Evolutionary conservation across 495 filamentous ascomycete genomes (phyloP).

Genomic region (Lasiosphaeriaceae sp.): DNA sequence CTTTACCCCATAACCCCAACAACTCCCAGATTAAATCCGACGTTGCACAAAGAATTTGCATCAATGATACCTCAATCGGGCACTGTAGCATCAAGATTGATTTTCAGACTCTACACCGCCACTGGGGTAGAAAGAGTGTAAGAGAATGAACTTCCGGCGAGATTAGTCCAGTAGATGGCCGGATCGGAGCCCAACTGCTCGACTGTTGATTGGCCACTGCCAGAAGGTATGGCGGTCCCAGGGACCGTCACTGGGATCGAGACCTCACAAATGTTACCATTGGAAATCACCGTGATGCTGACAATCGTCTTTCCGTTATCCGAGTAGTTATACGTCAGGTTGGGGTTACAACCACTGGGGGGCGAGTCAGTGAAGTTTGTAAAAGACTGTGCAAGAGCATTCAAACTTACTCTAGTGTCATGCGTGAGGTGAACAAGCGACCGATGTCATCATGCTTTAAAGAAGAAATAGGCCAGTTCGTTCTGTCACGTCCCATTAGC

Average conservation of each 20-base stretch:
- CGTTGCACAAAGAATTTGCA: no score
- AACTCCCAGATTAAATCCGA: no score
- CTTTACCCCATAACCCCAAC: no score
- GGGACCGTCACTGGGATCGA: conserved; percentile 58
- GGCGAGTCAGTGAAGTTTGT: not conserved
- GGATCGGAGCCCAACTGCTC: conserved; percentile 59
- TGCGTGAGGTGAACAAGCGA: conserved; percentile 45
- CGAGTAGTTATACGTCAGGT: conserved; percentile 42
- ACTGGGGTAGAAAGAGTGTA: conserved; percentile 21
- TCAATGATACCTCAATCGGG: no score
- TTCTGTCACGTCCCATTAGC: conserved; percentile 11
- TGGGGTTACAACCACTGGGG: conserved; percentile 43
- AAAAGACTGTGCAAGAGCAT: not conserved
- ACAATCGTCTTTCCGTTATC: conserved; percentile 41
- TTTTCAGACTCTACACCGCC: not conserved
- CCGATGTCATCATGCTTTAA: conserved; percentile 56
- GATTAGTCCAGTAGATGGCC: conserved; percentile 54
- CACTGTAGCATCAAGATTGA: no score
- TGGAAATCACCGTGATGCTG: conserved; percentile 48
- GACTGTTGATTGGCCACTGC: conserved; percentile 38
- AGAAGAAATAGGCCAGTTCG: conserved; percentile 55
- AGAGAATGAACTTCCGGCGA: conserved; percentile 50
- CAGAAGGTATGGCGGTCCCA: conserved; percentile 32
- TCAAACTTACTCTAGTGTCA: conserved; percentile 43
- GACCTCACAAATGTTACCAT: conserved; percentile 47